Percentiles rank a stretch among this genome's conserved stretches.
Evolutionary conservation across 2,329 filamentous ascomycete genomes (phyloP).

Genomic region (Cladophialophora yegresii): DNA sequence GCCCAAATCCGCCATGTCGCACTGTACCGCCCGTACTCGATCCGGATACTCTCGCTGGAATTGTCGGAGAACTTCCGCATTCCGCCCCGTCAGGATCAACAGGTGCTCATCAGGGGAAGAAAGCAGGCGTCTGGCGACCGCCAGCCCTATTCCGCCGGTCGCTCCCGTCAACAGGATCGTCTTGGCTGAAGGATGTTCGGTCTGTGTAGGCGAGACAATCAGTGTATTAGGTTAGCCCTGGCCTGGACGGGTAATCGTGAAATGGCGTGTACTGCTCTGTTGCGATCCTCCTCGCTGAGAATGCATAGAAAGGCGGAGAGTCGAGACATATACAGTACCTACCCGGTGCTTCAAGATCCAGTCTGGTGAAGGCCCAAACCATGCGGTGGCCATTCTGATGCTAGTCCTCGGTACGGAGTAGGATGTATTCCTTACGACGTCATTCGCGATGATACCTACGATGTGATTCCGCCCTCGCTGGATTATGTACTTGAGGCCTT

Average conservation of each 20-base stretch:
- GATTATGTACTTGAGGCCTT: not conserved
- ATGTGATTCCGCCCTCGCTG: no score
- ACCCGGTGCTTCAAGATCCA: constrained; percentile 17
- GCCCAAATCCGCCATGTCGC: constrained; percentile 58
- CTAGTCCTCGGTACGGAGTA: not conserved
- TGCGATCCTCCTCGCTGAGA: not conserved
- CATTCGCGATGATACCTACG: no score
- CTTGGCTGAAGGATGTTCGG: constrained; percentile 19
- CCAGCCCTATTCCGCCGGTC: constrained; percentile 63
- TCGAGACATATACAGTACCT: not conserved
- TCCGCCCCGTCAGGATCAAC: constrained; percentile 61
- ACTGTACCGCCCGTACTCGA: constrained; percentile 59
- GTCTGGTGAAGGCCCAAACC: not conserved
- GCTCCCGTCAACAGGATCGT: constrained; percentile 68
- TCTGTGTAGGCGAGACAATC: constrained; percentile 1
- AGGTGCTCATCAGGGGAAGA: constrained; percentile 53
- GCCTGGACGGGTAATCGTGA: not conserved
- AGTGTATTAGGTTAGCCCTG: not conserved
- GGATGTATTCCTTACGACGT: no score
- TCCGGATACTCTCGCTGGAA: constrained; percentile 57
- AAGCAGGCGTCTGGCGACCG: constrained; percentile 63
- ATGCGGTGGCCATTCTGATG: not conserved
- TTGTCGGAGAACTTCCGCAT: constrained; percentile 54
- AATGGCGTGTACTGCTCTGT: not conserved
- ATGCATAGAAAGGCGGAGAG: not conserved